phyloP scores from a whole-genome alignment of 148 eudicot genomes.

The Talinum fruticosum region DNA sequence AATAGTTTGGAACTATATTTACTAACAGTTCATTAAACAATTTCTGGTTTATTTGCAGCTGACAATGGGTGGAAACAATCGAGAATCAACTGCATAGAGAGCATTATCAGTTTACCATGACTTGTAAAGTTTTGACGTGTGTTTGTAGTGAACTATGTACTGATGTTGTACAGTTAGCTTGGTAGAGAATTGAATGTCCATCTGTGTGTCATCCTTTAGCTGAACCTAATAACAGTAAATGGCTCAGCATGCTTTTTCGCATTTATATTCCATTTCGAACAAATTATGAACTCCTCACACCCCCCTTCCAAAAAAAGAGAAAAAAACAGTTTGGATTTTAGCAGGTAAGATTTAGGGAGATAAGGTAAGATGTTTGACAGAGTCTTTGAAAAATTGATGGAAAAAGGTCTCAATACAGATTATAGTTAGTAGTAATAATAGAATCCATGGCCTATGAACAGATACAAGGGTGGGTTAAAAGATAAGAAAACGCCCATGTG shows the following conservation, averaged over 20 bases:
- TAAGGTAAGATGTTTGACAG: too few relatives aligned
- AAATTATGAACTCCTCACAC: background rate
- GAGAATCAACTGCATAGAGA: conserved; percentile 5
- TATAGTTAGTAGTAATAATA: too few relatives aligned
- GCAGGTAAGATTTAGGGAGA: too few relatives aligned
- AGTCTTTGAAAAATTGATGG: too few relatives aligned
- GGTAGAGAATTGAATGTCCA: conserved; percentile 1
- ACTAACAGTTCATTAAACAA: background rate
- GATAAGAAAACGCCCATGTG: too few relatives aligned
- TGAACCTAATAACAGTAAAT: background rate
- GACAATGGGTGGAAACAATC: conserved; percentile 20
- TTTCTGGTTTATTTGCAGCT: conserved; percentile 19
- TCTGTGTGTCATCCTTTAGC: background rate
- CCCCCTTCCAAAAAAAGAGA: background rate
- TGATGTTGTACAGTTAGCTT: conserved; percentile 19
- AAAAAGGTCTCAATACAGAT: too few relatives aligned
- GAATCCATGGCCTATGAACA: background rate
- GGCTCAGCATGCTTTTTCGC: conserved; percentile 12
- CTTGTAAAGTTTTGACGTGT: conserved; percentile 9
- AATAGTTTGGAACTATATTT: background rate
- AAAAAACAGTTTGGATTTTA: too few relatives aligned
- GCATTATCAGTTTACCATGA: conserved; percentile 11
- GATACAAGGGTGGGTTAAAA: too few relatives aligned
- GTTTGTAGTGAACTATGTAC: conserved; percentile 13
- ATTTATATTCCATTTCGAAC: background rate